Evolutionary conservation across 1,284 basidiomycete species (phyloP).

Genomic region (Naganishia liquefaciens): DNA sequence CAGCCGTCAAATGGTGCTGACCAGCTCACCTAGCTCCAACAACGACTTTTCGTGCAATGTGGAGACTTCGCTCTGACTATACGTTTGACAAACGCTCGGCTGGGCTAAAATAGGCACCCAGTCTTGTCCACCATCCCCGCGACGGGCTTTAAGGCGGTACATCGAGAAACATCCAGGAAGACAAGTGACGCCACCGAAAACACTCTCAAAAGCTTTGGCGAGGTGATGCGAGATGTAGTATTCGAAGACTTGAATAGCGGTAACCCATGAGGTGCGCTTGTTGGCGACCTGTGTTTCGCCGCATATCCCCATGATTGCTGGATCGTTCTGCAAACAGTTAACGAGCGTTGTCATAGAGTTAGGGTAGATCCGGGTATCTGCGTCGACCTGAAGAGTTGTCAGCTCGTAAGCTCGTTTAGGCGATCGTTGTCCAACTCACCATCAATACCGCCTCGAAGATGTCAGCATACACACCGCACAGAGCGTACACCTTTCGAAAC

Average conservation of each 20-base stretch:
- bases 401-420: slow-evolving; percentile 3
- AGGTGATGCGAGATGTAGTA: slow-evolving; percentile 99
- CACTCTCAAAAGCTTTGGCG: slow-evolving; percentile 97
- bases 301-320: slow-evolving; percentile 98
- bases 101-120: slow-evolving; percentile 98
- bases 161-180: slow-evolving; percentile 99
- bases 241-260: slow-evolving; percentile 93
- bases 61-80: slow-evolving; percentile 88
- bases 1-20: too few species aligned
- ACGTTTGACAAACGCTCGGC: slow-evolving; percentile 95
- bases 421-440: slow-evolving; percentile 61
- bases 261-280: slow-evolving; percentile 97
- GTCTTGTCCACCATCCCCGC: slow-evolving; percentile 69
- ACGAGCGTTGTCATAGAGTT: slow-evolving; percentile 83
- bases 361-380: slow-evolving; percentile 90
- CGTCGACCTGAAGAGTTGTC: slow-evolving; percentile 74
- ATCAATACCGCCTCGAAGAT: slow-evolving; percentile 97
- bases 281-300: slow-evolving; percentile 98
- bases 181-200: slow-evolving; percentile 99
- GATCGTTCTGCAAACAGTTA: slow-evolving; percentile 97
- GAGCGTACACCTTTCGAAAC: slow-evolving; percentile 91
- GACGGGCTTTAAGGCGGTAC: slow-evolving; percentile 93
- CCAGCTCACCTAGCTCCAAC: slow-evolving; percentile 55
- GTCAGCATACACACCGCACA: slow-evolving; percentile 99
- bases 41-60: slow-evolving; percentile 99